Percentiles rank a stretch among this genome's conserved stretches.
Evolutionary conservation across 257 asterid species (phyloP).

Genomic region (Przewalskia tangutica): DNA sequence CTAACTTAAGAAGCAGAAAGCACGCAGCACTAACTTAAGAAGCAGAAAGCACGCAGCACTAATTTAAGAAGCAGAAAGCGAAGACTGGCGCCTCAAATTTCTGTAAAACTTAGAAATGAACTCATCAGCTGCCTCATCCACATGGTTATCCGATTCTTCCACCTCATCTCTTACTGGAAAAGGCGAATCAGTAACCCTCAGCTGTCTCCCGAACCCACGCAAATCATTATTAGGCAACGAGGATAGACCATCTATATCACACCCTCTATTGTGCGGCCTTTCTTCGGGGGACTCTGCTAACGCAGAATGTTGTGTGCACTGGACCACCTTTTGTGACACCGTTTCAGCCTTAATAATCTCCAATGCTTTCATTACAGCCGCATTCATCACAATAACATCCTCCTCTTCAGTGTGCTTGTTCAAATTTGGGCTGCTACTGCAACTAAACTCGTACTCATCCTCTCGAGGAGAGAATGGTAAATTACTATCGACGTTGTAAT

Average conservation of each 20-base stretch:
- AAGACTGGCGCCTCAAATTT: constrained; percentile 4
- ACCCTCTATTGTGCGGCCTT: too few relatives aligned
- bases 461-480: background rate
- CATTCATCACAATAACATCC: background rate
- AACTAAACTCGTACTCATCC: constrained; percentile 10
- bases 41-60: too few relatives aligned
- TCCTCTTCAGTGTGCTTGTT: background rate
- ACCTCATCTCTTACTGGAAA: background rate
- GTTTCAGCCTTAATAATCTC: background rate
- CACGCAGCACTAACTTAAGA: background rate
- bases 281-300: too few relatives aligned
- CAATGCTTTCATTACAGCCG: background rate
- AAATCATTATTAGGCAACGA: background rate
- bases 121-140: constrained; percentile 15
- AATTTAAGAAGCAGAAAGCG: background rate
- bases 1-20: background rate
- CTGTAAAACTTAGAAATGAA: constrained; percentile 12
- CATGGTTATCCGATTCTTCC: background rate
- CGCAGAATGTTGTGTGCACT: too few relatives aligned
- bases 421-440: constrained; percentile 10
- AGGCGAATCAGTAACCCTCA: constrained; percentile 18
- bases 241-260: too few relatives aligned
- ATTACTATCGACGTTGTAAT: background rate
- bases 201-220: constrained; percentile 10
- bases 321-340: too few relatives aligned